Evolutionary conservation across 2,329 filamentous ascomycete species (phyloP).

Genomic region (Fusarium udum): DNA sequence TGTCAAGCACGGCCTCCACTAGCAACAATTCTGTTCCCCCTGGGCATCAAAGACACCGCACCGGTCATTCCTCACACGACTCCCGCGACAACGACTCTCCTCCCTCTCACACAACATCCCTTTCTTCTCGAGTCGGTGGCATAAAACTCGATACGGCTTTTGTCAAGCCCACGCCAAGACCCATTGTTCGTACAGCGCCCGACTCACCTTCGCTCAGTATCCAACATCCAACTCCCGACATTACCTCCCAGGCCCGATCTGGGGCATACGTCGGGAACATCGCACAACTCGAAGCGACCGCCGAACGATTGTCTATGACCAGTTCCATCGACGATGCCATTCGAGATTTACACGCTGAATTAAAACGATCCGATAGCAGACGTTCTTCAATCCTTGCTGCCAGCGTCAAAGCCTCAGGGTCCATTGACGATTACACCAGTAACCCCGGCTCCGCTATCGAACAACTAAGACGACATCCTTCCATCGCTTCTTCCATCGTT

Average conservation of each 20-base stretch:
- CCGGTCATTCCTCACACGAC: slow-evolving; percentile 35
- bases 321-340: slow-evolving; percentile 84
- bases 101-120: slow-evolving; percentile 23
- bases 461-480: slow-evolving; percentile 55
- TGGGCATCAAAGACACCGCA: slow-evolving; percentile 36
- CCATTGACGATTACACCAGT: slow-evolving; percentile 44
- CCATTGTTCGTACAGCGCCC: slow-evolving; percentile 60
- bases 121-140: slow-evolving; percentile 48
- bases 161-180: slow-evolving; percentile 52
- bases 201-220: slow-evolving; percentile 56
- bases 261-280: slow-evolving; percentile 74
- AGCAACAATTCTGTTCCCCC: slow-evolving; percentile 33
- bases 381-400: slow-evolving; percentile 69
- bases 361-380: slow-evolving; percentile 75
- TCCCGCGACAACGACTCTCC: slow-evolving; percentile 23
- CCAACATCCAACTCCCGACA: slow-evolving; percentile 69
- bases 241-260: slow-evolving; percentile 62
- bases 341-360: slow-evolving; percentile 74
- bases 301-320: slow-evolving; percentile 77
- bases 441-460: slow-evolving; percentile 37
- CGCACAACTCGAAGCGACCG: slow-evolving; percentile 77
- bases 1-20: slow-evolving; percentile 33
- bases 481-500: slow-evolving; percentile 69
- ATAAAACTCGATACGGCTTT: slow-evolving; percentile 58
- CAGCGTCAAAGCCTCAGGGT: slow-evolving; percentile 49